Conservation (phyloP, 805 yeast species). For the Candida namnaoensis region DNA sequence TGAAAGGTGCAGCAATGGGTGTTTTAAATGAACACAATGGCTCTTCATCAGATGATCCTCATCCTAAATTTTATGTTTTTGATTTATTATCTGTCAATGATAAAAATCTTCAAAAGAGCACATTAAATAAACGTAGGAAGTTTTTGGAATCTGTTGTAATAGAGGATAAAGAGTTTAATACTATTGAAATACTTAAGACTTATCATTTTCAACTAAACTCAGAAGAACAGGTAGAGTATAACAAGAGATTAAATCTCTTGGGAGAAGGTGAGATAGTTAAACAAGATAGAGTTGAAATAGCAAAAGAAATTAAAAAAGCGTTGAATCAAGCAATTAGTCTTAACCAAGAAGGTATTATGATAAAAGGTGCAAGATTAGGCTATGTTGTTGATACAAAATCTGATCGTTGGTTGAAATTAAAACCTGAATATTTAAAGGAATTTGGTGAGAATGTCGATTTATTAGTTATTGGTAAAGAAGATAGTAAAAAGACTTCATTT, state of each 20-base stretch:
- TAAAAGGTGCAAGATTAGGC: conserved; percentile 52
- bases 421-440: conserved; percentile 82
- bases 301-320: conserved; percentile 45
- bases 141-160: conserved; percentile 36
- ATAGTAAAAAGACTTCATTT: conserved; percentile 60
- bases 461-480: conserved; percentile 68
- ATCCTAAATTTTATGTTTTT: conserved; percentile 57
- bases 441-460: conserved; percentile 85
- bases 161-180: conserved; percentile 18
- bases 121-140: conserved; percentile 47
- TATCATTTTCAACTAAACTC: conserved; percentile 13
- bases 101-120: conserved; percentile 40
- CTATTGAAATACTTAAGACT: conserved; percentile 8
- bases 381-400: conserved; percentile 57
- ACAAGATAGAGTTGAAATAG: conserved; percentile 28
- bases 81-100: conserved; percentile 73
- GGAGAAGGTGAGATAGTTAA: conserved; percentile 40
- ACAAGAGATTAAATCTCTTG: not conserved
- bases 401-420: conserved; percentile 77
- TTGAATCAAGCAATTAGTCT: conserved; percentile 48
- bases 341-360: conserved; percentile 75
- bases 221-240: too few relatives aligned
- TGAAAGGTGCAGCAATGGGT: conserved; percentile 61
- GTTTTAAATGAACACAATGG: conserved; percentile 35
- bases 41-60: conserved; percentile 22